Percentiles rank a stretch among this genome's conserved stretches.
phyloP scores from a whole-genome alignment of 495 filamentous ascomycete genomes.

The Xylaria venustula region DNA sequence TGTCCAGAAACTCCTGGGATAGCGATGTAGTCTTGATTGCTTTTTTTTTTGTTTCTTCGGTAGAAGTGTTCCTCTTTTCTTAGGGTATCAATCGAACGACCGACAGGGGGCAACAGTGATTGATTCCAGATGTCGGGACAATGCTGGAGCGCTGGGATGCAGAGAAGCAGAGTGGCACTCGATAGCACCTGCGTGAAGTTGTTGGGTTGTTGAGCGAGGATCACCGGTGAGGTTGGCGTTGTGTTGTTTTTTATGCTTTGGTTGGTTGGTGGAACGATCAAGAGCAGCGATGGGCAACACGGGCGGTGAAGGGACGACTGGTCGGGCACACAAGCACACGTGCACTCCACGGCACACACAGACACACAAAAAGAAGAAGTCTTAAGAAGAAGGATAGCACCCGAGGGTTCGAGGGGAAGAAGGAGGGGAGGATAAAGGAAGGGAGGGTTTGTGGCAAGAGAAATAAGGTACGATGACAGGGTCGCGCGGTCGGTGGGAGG shows the following conservation, averaged over 20 bases:
- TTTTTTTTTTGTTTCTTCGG: constrained; percentile 1
- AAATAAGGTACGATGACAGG: constrained; percentile 26
- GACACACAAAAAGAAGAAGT: constrained; percentile 28
- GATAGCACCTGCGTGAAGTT: constrained; percentile 6
- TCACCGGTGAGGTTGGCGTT: constrained; percentile 6
- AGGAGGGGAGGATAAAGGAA: constrained; percentile 31
- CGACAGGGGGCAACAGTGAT: neutral
- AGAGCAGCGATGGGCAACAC: constrained; percentile 32
- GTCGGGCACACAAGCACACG: constrained; percentile 27
- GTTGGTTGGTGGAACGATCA: constrained; percentile 11
- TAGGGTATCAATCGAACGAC: neutral
- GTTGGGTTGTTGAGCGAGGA: constrained; percentile 6
- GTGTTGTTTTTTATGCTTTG: no score
- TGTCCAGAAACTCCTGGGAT: constrained; percentile 17
- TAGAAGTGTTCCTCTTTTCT: constrained; percentile 5
- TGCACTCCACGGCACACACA: constrained; percentile 13
- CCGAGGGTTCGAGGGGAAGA: constrained; percentile 29
- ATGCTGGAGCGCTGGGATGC: constrained; percentile 3
- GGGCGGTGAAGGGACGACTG: constrained; percentile 20
- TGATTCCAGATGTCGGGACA: constrained; percentile 4
- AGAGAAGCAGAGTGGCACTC: neutral
- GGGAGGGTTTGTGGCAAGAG: constrained; percentile 16
- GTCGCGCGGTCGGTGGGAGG: constrained; percentile 29
- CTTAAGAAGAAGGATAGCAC: constrained; percentile 44
- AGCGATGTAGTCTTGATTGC: neutral